These are phyloP conservation scores for Fusarium anguioides DNA, from an alignment of 2,329 filamentous ascomycete species.

Conservation along the genomic window DNA sequence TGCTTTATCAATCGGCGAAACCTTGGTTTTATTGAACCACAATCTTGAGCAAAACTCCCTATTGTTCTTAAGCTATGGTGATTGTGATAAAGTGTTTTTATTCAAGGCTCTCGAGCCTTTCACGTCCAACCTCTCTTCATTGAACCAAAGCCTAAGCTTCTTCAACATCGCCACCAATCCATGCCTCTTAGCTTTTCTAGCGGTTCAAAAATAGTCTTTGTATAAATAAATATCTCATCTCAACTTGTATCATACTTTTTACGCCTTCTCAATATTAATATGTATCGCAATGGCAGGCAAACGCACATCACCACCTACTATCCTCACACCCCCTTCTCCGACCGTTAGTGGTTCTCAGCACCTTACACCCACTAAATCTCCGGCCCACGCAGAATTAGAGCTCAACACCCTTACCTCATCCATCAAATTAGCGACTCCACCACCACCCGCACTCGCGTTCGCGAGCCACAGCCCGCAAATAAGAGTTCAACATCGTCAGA, in stretches of 20 bases:
- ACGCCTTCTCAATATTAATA: not conserved
- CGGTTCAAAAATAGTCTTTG: not conserved
- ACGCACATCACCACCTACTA: not conserved
- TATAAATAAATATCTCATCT: not conserved
- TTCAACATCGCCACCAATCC: not conserved
- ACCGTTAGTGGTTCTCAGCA: not conserved
- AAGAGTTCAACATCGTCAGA: not conserved
- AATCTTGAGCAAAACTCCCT: not conserved
- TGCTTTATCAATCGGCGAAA: not conserved
- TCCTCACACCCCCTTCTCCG: conserved; percentile 19
- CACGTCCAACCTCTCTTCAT: not conserved
- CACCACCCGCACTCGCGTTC: conserved; percentile 11
- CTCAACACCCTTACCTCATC: conserved; percentile 12
- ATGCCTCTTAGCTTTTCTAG: not conserved
- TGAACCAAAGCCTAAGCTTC: not conserved
- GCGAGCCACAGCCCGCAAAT: conserved; percentile 18
- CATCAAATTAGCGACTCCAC: conserved; percentile 12
- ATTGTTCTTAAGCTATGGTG: not conserved
- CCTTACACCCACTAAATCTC: conserved; percentile 12
- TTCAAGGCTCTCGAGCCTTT: not conserved
- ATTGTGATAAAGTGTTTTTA: not conserved
- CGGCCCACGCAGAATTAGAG: not conserved
- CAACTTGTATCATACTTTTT: not conserved
- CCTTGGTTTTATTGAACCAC: not conserved
- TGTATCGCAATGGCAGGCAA: not conserved